Evolutionary conservation across 352 stramenopile species (phyloP), one percentile per base, ranked within the genome.

Genomic region (Globisporangium canariense): DNA sequence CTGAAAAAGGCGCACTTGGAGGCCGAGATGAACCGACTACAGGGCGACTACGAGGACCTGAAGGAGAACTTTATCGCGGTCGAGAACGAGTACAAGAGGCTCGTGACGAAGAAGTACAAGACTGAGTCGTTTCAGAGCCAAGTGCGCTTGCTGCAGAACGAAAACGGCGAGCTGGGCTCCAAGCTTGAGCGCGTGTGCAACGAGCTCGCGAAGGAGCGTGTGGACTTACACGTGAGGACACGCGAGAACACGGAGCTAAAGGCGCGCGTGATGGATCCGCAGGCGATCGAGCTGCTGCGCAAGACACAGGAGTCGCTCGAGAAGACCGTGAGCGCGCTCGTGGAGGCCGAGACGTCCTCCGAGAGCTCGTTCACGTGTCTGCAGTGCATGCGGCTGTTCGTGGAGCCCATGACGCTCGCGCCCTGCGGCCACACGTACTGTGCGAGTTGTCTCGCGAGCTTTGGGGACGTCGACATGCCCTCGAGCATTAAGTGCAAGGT

Each of bases 371-470:
- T 91, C 56, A 91, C 82, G 18, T 93, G 84, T 54, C 47, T 93
- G 38, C 79, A 89, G 52, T 91, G 84, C 49, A 85, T 93, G 78
- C 70, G 74, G 32, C 69, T 89, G 14, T 90, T 90, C 34, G 70
- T 71, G 4, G 68, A 77, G 30, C 84, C 84, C 8, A 78, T 89
- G 76, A 93, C 84, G 9, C 70, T 93, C 1, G 77, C 78, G 9
- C 79, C 77, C 1, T 93, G 82, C 58, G 84, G 84, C 9, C 84
- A 93, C 60, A 93, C 84, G 41, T 93, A 83, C 56, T 93, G 84
- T 55, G 52, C 75, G 30, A 67, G 65, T 2, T 93, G 84, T 50
- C 53, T 93, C 54, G 54, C 76, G 8, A 69, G 49, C 14, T 74
- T 80, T 51, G 80, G 79, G 3, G 66, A 73, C 43, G 51, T 70